Conservation (phyloP, 257 asterid species). For the Parsonsia alboflavescens region DNA sequence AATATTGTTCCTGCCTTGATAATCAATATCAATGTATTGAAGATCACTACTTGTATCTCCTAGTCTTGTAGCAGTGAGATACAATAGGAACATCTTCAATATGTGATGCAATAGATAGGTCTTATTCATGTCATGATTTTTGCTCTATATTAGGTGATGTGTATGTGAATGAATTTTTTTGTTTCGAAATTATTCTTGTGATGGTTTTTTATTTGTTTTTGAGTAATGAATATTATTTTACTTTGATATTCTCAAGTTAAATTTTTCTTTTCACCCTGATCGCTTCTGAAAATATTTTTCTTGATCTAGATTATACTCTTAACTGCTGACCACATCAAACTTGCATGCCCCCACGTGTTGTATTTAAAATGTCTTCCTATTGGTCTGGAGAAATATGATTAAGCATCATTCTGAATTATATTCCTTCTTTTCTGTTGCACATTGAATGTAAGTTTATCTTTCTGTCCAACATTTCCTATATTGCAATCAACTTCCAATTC, state of each 20-base stretch:
- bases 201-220: neutral
- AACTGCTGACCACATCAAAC: neutral
- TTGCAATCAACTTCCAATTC: neutral
- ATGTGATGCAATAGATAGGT: neutral
- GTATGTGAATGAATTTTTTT: neutral
- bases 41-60: neutral
- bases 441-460: neutral
- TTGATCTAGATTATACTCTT: neutral
- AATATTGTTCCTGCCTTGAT: neutral
- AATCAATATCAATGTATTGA: neutral
- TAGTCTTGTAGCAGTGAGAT: neutral
- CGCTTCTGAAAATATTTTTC: neutral
- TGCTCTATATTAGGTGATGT: neutral
- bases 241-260: neutral
- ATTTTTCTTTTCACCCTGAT: too few relatives aligned
- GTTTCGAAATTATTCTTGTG: neutral
- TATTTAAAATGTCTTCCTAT: neutral
- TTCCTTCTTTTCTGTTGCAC: neutral
- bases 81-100: neutral
- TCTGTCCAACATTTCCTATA: constrained; percentile 2
- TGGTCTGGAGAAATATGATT: neutral
- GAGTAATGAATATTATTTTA: neutral
- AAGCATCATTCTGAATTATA: neutral
- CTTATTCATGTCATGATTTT: neutral
- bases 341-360: neutral